A percentile compares a stretch with the other conserved stretches of the same genome.
Evolutionary conservation across 2,329 filamentous ascomycete genomes (phyloP).

Genomic region (Myriosclerotinia duriaeana): DNA sequence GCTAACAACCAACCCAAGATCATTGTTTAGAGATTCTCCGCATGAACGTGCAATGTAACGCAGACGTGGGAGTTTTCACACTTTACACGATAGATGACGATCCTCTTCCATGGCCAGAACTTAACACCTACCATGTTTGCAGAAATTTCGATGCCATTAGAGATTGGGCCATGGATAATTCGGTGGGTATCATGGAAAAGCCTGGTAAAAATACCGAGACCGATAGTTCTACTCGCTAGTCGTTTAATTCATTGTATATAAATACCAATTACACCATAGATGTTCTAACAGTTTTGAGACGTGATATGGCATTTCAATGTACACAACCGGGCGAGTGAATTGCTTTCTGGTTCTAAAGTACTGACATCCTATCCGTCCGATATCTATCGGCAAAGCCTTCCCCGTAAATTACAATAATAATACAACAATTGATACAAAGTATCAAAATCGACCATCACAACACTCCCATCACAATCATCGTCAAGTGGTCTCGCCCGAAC

Average conservation of each 20-base stretch:
- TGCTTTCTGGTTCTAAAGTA: no score
- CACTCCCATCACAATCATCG: neutral
- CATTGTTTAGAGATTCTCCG: conserved; percentile 56
- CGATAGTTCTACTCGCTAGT: neutral
- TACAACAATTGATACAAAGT: neutral
- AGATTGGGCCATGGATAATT: conserved; percentile 54
- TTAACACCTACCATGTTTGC: conserved; percentile 54
- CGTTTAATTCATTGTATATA: neutral
- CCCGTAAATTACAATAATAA: neutral
- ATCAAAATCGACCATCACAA: neutral
- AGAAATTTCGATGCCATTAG: conserved; percentile 54
- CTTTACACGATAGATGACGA: conserved; percentile 49
- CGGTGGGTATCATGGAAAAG: conserved; percentile 44
- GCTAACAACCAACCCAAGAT: conserved; percentile 38
- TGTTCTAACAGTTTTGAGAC: neutral
- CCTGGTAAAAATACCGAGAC: conserved; percentile 26
- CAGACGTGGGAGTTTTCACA: conserved; percentile 55
- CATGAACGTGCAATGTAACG: conserved; percentile 55
- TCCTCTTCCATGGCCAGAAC: conserved; percentile 55
- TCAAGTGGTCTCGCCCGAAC: neutral
- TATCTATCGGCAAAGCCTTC: neutral
- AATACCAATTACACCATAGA: neutral
- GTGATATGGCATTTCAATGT: neutral
- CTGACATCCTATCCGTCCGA: neutral
- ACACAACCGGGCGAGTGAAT: no score